Evolutionary conservation across 345 rosid species (phyloP), one percentile per base, ranked within the genome.

Genomic region (Citrus cavaleriei): DNA sequence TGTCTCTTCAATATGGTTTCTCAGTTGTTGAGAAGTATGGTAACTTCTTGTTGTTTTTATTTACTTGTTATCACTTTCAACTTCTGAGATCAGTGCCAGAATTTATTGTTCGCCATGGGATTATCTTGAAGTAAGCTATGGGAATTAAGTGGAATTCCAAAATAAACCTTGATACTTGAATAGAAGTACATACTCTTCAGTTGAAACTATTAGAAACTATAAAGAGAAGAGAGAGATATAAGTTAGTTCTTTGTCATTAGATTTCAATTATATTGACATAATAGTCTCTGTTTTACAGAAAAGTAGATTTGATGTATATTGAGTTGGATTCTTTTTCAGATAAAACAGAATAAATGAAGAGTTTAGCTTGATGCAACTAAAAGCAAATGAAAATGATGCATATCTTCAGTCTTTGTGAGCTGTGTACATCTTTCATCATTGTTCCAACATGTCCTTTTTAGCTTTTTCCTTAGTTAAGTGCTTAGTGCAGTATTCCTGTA

Each of bases 1-100:
- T 93, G 79, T 96, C 97, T 74, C 93, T 94, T 66, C 98, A 94
- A 80, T 96, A 96, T 82, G 98, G 99, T 71, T 96, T 93, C 84
- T 70, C 93, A 10, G 86, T 91, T 76, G 92, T 93, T 79, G 97
- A 96, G 86, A 94, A 93, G 99, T 94, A 93, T 75, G 93, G 83
- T 85, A 77, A 28, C 88, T 85, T 84, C 77, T 76, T 69, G 12
- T 76, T 69, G 16, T 57, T 62, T 80, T 54, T 10, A 76, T 30
- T 46, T 27, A 61, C 67, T n/a, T 68, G 73, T 46, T 21, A 73
- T 35, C 51, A 32, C 24, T 75, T 61, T 10, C 35, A 57, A 65
- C n/a, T 28, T 74, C 35, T 28, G 60, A 46, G 16, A 62, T 62
- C 28, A 30, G 21, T 28, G 46, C 67, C 22, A 49, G 37, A 71